phyloP scores from a whole-genome alignment of 75 land plant species.

The Azolla pinnata region DNA sequence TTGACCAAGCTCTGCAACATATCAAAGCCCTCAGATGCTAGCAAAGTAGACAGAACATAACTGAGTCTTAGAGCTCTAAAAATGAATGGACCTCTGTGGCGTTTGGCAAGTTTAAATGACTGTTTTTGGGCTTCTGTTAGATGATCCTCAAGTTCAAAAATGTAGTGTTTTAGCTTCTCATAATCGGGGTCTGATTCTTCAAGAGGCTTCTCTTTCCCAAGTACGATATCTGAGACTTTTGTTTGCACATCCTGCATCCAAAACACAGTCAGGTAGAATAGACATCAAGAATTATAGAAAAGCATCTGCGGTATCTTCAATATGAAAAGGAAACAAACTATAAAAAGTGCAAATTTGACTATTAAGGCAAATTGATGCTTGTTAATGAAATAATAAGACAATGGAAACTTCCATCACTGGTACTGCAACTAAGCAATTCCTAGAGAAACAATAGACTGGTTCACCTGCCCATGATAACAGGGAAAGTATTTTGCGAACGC shows the following conservation, averaged over 20 bases:
- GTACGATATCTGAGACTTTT: slow-evolving; percentile 84
- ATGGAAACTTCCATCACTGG: too few species aligned
- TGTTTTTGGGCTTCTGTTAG: slow-evolving; percentile 90
- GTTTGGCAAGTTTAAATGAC: slow-evolving; percentile 76
- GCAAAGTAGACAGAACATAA: too few species aligned
- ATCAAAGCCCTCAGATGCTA: background rate
- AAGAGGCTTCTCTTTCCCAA: slow-evolving; percentile 89
- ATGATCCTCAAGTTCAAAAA: slow-evolving; percentile 81
- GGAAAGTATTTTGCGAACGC: too few species aligned
- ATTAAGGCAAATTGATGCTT: background rate
- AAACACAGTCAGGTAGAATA: background rate
- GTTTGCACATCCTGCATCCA: slow-evolving; percentile 78
- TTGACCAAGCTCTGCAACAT: slow-evolving; percentile 62
- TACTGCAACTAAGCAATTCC: too few species aligned
- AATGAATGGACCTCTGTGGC: slow-evolving; percentile 60
- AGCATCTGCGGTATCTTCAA: background rate
- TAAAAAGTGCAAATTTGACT: background rate
- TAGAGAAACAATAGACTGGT: too few species aligned
- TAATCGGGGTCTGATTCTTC: slow-evolving; percentile 88
- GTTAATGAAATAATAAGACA: too few species aligned
- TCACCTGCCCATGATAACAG: too few species aligned
- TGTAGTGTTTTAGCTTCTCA: slow-evolving; percentile 80
- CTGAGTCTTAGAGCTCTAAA: too few species aligned
- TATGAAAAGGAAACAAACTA: background rate
- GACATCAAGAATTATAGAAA: background rate